Percentiles rank a stretch among this genome's conserved stretches.
Evolutionary conservation across 2,329 filamentous ascomycete species (phyloP).

Genomic region (Aspergillus brunneoviolaceus): DNA sequence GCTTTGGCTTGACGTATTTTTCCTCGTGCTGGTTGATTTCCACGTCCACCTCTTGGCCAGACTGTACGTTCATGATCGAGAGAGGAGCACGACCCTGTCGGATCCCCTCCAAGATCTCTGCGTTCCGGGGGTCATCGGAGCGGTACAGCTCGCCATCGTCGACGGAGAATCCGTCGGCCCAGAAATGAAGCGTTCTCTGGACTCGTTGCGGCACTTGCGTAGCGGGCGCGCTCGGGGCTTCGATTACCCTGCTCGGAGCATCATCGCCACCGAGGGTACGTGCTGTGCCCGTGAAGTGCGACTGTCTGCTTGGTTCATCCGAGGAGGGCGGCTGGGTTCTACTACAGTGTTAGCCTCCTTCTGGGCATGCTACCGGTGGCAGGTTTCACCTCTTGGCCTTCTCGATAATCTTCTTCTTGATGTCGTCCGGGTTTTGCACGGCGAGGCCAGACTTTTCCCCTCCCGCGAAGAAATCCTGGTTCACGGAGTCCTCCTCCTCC

Average conservation of each 20-base stretch:
- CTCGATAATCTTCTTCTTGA: conserved; percentile 52
- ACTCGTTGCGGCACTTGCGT: conserved; percentile 51
- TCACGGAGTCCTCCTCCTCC: conserved; percentile 54
- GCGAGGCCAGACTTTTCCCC: conserved; percentile 68
- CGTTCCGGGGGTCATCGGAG: conserved; percentile 63
- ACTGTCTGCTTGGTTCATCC: conserved; percentile 47
- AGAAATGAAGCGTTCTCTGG: conserved; percentile 61
- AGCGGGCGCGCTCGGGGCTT: conserved; percentile 49
- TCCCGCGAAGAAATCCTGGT: conserved; percentile 62
- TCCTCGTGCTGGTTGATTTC: conserved; percentile 64
- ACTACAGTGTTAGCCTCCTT: conserved; percentile 5
- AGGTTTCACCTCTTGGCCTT: conserved; percentile 41
- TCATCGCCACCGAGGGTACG: conserved; percentile 67
- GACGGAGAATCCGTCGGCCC: conserved; percentile 65
- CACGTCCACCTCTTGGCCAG: conserved; percentile 64
- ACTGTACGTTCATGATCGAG: conserved; percentile 62
- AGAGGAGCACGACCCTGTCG: conserved; percentile 63
- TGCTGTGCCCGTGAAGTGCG: conserved; percentile 60
- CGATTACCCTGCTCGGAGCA: conserved; percentile 57
- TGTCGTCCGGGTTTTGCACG: conserved; percentile 62
- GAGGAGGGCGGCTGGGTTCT: conserved; percentile 33
- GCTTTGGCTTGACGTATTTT: conserved; percentile 63
- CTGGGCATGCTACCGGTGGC: neutral
- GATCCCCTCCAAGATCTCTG: conserved; percentile 61
- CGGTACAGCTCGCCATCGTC: conserved; percentile 64